Evolutionary conservation across 352 stramenopile genomes (phyloP).

Genomic region (Phytophthora fragariae): DNA sequence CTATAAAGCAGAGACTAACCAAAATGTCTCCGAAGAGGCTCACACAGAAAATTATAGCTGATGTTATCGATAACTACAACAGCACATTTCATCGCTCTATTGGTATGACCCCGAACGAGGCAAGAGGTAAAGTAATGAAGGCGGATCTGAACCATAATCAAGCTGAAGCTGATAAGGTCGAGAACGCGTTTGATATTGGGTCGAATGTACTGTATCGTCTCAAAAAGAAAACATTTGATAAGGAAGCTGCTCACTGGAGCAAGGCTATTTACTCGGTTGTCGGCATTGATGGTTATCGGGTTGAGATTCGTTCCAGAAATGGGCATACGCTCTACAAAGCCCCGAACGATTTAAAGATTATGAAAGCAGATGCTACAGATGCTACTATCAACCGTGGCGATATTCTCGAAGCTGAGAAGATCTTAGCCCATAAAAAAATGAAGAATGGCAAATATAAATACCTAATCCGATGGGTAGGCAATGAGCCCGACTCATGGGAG

Average conservation of each 20-base stretch:
- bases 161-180: no score
- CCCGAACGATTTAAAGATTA: constrained; percentile 30
- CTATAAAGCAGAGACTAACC: background rate
- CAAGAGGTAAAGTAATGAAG: background rate
- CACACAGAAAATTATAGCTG: background rate
- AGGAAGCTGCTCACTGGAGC: no score
- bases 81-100: background rate
- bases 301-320: no score
- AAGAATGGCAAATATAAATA: background rate
- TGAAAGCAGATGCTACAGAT: constrained; percentile 28
- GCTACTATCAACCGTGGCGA: constrained; percentile 23
- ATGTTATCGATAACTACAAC: background rate
- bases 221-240: no score
- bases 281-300: no score
- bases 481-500: background rate
- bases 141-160: background rate
- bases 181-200: no score
- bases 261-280: no score
- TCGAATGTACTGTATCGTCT: no score
- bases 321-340: constrained; percentile 34
- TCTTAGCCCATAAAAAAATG: constrained; percentile 25
- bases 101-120: background rate
- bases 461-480: background rate
- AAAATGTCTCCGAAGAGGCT: background rate
- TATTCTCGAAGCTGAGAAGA: constrained; percentile 27